phyloP scores from a whole-genome alignment of 1,284 basidiomycete species.

The Cryptococcus neoformans region DNA sequence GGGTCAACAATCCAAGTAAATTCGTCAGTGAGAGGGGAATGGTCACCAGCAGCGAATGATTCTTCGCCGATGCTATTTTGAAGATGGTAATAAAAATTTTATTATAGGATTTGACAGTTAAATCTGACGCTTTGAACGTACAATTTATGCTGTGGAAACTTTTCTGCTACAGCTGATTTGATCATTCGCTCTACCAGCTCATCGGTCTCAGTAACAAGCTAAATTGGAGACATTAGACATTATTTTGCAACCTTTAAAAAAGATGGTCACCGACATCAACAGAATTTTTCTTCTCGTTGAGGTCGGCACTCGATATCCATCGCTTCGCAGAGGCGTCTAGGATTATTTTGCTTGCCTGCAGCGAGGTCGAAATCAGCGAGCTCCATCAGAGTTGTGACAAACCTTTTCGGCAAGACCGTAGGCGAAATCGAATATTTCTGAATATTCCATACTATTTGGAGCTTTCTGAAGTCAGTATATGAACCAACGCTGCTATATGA shows the following conservation, averaged over 20 bases:
- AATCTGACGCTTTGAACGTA: constrained; percentile 10
- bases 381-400: too few species aligned
- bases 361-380: too few species aligned
- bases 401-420: constrained; percentile 26
- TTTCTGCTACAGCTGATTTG: constrained; percentile 61
- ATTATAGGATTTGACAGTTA: not conserved
- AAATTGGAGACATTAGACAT: not conserved
- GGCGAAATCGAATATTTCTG: constrained; percentile 28
- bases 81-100: not conserved
- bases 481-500: too few species aligned
- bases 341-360: constrained; percentile 19
- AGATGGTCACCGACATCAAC: constrained; percentile 54
- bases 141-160: constrained; percentile 77
- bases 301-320: constrained; percentile 19
- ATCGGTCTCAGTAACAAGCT: constrained; percentile 91
- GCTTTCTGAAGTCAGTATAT: not conserved
- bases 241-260: not conserved
- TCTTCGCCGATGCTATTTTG: constrained; percentile 69
- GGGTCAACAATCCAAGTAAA: constrained; percentile 48
- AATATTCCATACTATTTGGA: constrained; percentile 12
- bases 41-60: constrained; percentile 62
- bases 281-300: constrained; percentile 37
- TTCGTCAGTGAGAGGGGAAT: constrained; percentile 68
- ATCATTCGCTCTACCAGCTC: constrained; percentile 87
- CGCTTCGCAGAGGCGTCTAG: constrained; percentile 26